Base-by-base conservation (phyloP, 192 early-diverging fungal genomes). In the Umbelopsis vinacea region DNA sequence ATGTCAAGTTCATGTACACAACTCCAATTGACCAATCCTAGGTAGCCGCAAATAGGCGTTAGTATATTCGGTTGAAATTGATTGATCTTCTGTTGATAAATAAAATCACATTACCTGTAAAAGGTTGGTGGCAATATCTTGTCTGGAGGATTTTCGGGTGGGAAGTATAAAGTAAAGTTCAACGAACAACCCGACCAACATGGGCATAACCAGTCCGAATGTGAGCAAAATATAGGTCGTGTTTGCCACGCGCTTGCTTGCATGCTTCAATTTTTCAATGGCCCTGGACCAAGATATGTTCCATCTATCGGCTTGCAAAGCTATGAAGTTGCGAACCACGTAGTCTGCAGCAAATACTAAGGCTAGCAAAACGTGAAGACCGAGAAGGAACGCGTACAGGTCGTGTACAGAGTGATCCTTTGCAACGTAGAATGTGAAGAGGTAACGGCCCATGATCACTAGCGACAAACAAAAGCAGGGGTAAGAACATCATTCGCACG, bases 1-100 rank as follows among this genome's bases (percentile, higher is more conserved):
- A 84, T 11, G 76, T 37, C 46, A 93, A 86, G 67, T 89, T 92
- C 79, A 90, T 84, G 67, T 89, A 91, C 8, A 93, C 78, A 17
- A 90, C 77, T 23, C 93, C 93, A 43, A 88, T 69, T 1, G 91
- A 85, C 90, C 91, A 95, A 69, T 90, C 86, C 86, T 92, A 83
- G 46, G 81, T 38, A 21, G 82, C 38, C 57, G 82, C 76, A 52
- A 46, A 26, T 37, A 38, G 35, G 46, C 43, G 68, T 70, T 50
- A 43, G 24, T 47, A 53, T n/a, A 21, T 26, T 63, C 4, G 9
- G 26, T 17, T 23, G 6, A 4, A 21, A 19, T 29, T 22, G 24
- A 48, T 0, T 8, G n/a, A n/a, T n/a, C 12, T 22, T 46, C 47
- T 17, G n/a, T 38, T 45, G 23, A 37, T 47, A 17, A 37, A 77